Conservation (phyloP, 225 moss, liverwort and hornwort species). For the Climacium dendroides region DNA sequence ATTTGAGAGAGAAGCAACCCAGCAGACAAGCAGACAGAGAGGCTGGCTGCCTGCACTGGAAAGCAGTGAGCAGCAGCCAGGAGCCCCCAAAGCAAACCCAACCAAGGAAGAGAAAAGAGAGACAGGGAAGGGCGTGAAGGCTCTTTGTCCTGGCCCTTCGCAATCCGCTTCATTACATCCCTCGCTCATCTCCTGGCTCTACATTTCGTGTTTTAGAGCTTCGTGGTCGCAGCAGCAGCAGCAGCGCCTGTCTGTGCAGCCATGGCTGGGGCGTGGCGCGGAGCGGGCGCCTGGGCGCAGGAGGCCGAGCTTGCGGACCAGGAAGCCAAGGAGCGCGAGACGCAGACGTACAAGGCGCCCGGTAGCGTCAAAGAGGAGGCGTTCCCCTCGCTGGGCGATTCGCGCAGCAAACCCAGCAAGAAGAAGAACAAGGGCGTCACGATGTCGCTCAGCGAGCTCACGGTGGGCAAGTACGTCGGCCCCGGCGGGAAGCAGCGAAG, state of each 20-base stretch:
- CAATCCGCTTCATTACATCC: not conserved
- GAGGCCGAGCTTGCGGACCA: conserved; percentile 92
- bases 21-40: not conserved
- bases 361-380: conserved; percentile 43
- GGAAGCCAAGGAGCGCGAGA: conserved; percentile 60
- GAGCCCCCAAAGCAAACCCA: not conserved
- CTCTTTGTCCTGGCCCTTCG: not conserved
- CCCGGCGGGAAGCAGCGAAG: conserved; percentile 65
- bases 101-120: not conserved
- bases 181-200: not conserved
- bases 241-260: not conserved
- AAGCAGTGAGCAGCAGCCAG: not conserved
- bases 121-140: not conserved
- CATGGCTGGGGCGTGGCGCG: conserved; percentile 83
- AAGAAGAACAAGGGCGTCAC: conserved; percentile 87
- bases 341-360: conserved; percentile 26
- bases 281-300: conserved; percentile 90
- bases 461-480: conserved; percentile 78
- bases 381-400: conserved; percentile 68
- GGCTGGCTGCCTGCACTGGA: not conserved
- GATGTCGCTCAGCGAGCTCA: conserved; percentile 59
- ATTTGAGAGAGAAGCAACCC: not conserved
- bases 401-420: conserved; percentile 51
- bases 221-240: not conserved
- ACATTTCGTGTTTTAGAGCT: not conserved